Evolutionary conservation across 202 grass and related monocot genomes (phyloP).

Genomic region (Schoenoplectus triqueter): DNA sequence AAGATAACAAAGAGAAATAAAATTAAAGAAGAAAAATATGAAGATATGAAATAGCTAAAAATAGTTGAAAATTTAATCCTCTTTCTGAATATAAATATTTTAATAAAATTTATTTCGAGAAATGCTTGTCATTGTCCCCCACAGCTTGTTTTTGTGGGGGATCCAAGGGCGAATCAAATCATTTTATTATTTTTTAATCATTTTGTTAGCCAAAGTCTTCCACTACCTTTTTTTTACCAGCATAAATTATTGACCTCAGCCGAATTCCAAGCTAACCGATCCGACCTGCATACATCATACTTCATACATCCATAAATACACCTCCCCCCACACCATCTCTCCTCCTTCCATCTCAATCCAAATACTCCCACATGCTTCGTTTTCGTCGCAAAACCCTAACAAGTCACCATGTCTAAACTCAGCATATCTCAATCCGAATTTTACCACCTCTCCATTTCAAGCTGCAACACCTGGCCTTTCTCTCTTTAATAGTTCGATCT

Average conservation of each 20-base stretch:
- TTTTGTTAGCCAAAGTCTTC: constrained; percentile 6
- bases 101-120: too few relatives aligned
- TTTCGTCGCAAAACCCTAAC: constrained; percentile 29
- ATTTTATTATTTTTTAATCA: neutral
- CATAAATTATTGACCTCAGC: constrained; percentile 31
- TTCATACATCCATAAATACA: constrained; percentile 18
- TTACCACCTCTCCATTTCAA: constrained; percentile 35
- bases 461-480: constrained; percentile 39
- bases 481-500: neutral
- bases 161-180: too few relatives aligned
- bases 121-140: too few relatives aligned
- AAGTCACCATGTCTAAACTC: constrained; percentile 39
- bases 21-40: too few relatives aligned
- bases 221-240: neutral
- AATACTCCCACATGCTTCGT: constrained; percentile 36
- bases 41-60: too few relatives aligned
- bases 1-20: too few relatives aligned
- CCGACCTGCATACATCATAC: neutral
- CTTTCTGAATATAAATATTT: too few relatives aligned
- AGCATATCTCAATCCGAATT: constrained; percentile 4
- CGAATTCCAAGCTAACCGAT: constrained; percentile 14
- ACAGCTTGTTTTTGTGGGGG: too few relatives aligned
- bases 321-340: neutral
- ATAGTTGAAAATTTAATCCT: too few relatives aligned
- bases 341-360: too few relatives aligned